phyloP scores from a whole-genome alignment of 108 stramenopile genomes.

The Cylindrotheca closterium region DNA sequence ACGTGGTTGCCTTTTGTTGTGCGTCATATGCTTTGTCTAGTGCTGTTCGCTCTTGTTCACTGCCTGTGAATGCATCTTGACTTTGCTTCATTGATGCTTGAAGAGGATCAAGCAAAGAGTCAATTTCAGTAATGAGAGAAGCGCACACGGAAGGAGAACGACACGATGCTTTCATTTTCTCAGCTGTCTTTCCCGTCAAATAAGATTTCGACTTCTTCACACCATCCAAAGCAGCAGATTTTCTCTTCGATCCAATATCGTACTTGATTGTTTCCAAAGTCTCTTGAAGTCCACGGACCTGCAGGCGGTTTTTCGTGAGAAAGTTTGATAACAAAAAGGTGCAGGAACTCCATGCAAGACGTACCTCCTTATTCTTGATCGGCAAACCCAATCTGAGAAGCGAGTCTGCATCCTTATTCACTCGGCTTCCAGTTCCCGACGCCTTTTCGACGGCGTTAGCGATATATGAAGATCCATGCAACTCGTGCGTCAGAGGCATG shows the following conservation, averaged over 20 bases:
- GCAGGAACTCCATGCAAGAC: conserved; percentile 11
- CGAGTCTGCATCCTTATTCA: conserved; percentile 92
- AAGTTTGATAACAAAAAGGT: neutral
- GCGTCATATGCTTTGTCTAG: conserved; percentile 78
- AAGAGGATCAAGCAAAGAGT: conserved; percentile 52
- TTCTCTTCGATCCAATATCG: conserved; percentile 82
- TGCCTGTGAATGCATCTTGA: conserved; percentile 64
- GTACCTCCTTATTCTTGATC: conserved; percentile 85
- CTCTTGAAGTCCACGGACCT: conserved; percentile 84
- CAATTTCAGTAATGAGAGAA: conserved; percentile 47
- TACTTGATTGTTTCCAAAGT: conserved; percentile 76
- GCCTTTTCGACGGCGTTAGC: conserved; percentile 87
- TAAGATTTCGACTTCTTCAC: conserved; percentile 69
- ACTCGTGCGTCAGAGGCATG: conserved; percentile 6
- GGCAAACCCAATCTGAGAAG: conserved; percentile 88
- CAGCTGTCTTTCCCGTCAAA: conserved; percentile 50
- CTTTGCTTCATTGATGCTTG: conserved; percentile 53
- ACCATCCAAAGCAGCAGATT: conserved; percentile 79
- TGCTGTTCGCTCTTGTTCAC: conserved; percentile 82
- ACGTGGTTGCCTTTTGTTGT: conserved; percentile 62
- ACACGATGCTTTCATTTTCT: conserved; percentile 66
- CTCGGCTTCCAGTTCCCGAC: conserved; percentile 79
- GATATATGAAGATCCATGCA: neutral
- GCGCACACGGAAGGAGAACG: conserved; percentile 56
- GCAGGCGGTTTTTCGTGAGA: neutral